Conservation (phyloP, 768 basidiomycete species). For the Nevesoporus exiguus region DNA sequence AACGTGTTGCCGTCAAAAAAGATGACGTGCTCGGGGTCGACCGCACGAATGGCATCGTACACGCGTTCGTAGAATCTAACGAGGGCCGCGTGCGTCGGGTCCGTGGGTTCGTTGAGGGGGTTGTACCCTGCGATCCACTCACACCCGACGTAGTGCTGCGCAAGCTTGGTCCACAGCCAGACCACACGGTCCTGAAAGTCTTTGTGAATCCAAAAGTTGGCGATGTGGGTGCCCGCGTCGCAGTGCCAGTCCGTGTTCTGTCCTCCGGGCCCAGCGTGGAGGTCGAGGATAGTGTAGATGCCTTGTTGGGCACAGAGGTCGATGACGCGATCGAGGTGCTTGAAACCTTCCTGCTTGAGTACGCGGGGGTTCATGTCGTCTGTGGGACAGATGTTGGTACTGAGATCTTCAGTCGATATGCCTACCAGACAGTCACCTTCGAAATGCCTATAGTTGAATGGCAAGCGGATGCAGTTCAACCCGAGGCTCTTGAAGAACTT, state of each 20-base stretch:
- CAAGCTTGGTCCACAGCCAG: conserved; percentile 76
- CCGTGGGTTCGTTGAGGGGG: conserved; percentile 78
- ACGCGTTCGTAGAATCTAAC: conserved; percentile 66
- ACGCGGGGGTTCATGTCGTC: conserved; percentile 80
- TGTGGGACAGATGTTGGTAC: conserved; percentile 11
- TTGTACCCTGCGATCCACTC: conserved; percentile 87
- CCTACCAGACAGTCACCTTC: conserved; percentile 34
- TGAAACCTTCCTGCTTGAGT: conserved; percentile 70
- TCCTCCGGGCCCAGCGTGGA: conserved; percentile 74
- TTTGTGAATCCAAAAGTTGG: conserved; percentile 79
- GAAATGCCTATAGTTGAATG: conserved; percentile 74
- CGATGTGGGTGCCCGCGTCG: conserved; percentile 66
- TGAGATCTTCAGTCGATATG: not conserved
- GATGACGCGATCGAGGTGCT: conserved; percentile 81
- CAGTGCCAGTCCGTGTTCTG: conserved; percentile 82
- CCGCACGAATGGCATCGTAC: conserved; percentile 63
- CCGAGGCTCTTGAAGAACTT: conserved; percentile 75
- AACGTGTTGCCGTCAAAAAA: conserved; percentile 87
- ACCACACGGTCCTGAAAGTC: conserved; percentile 79
- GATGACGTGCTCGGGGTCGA: conserved; percentile 68
- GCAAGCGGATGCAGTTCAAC: conserved; percentile 73
- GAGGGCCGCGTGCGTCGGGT: conserved; percentile 61
- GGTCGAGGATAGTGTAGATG: conserved; percentile 76
- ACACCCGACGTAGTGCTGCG: conserved; percentile 71
- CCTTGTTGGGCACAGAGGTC: conserved; percentile 69